These are phyloP conservation scores for Leptodermis oblonga DNA, from an alignment of 257 asterid species.

Conservation along the genomic window DNA sequence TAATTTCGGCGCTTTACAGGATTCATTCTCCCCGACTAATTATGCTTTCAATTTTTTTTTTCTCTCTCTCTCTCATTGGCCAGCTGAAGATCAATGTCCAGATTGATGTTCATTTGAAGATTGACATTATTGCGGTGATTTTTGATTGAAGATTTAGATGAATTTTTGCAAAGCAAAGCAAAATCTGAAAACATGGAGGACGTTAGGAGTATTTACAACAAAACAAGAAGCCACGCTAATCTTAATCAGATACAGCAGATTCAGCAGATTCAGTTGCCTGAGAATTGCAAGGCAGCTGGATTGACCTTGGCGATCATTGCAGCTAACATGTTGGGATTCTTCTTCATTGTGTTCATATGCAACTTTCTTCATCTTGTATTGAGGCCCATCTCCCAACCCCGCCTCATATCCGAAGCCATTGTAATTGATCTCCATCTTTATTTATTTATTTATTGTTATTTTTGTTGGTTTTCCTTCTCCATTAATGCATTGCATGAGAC, in stretches of 20 bases:
- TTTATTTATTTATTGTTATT: neutral
- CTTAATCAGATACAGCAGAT: neutral
- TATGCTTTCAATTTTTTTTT: neutral
- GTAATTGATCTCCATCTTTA: slow-evolving; percentile 35
- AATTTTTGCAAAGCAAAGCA: neutral
- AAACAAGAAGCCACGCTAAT: neutral
- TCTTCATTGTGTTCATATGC: slow-evolving; percentile 75
- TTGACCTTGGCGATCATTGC: slow-evolving; percentile 56
- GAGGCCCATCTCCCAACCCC: slow-evolving; percentile 75
- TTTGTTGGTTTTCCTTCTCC: too few species aligned
- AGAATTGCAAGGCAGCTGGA: slow-evolving; percentile 39
- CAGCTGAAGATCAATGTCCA: neutral
- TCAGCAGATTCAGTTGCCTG: neutral
- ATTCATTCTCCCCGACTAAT: neutral
- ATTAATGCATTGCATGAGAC: neutral
- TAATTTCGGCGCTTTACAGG: slow-evolving; percentile 1
- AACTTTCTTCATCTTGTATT: slow-evolving; percentile 61
- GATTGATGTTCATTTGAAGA: neutral
- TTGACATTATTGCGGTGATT: neutral
- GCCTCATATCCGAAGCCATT: slow-evolving; percentile 70
- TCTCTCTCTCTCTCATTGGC: neutral
- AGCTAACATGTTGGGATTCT: slow-evolving; percentile 71
- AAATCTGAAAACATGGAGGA: neutral
- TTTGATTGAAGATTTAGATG: neutral
- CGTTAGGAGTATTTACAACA: neutral